Base-by-base conservation (phyloP, 306 rosid genomes). In the Vachellia pachyceras region DNA sequence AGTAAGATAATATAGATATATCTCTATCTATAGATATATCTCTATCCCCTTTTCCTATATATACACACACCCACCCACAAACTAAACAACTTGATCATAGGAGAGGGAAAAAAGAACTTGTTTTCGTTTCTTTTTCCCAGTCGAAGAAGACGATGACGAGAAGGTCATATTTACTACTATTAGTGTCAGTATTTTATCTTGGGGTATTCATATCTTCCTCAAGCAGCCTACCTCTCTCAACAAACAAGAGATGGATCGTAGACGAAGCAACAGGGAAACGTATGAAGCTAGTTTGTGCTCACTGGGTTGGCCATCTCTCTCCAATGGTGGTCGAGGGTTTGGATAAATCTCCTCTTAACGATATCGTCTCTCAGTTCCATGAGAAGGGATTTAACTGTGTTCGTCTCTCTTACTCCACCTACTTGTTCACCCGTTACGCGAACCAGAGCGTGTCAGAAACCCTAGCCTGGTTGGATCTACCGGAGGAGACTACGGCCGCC, bases 281-380 rank as follows among this genome's bases (percentile, higher is more conserved):
- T 0, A 83, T 88, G 70, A 88, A 88, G 61, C 37, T 88, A 1
- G 39, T n/a, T 0, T 88, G 91, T 54, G 35, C 78, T 1, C 86
- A 85, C 22, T 79, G 87, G 87, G 87, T 78, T 9, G 84, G 72
- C 3, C 89, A 88, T 60, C 22, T 40, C 0, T 20, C 63, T 15
- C 81, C 84, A 40, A 88, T 85, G 91, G 13, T 85, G 4, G 79
- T 80, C 0, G 87, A 88, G 79, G 91, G 89, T 0, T 76, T 88
- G 0, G 76, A 85, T 79, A 83, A 83, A 35, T 4, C 22, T 10
- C 83, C 91, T 1, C 10, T 88, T 23, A 50, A 81, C 20, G 79
- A 83, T 0, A 83, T 83, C 3, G 83, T 23, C 0, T 18, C 22
- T 5, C 74, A 80, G 14, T 37, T 88, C 1, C 3, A 35, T 0